Conservation (phyloP, 1,139 yeast species). For the Hansenula anomala region DNA sequence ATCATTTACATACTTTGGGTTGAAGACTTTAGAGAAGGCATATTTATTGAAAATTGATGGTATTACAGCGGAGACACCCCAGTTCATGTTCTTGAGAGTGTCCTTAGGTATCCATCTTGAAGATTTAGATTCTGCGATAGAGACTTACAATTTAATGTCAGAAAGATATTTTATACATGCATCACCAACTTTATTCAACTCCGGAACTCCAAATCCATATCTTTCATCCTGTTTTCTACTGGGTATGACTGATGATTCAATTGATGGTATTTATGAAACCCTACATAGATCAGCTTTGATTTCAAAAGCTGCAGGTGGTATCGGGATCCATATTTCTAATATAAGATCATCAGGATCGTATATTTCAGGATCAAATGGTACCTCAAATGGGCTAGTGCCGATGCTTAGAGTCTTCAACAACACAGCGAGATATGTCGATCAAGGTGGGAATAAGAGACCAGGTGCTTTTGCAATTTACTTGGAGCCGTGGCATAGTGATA, state of each 20-base stretch:
- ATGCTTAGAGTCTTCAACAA: conserved; percentile 87
- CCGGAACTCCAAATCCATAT: conserved; percentile 82
- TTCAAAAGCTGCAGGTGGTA: conserved; percentile 89
- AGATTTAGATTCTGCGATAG: conserved; percentile 64
- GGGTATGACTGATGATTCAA: conserved; percentile 85
- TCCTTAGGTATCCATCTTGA: conserved; percentile 82
- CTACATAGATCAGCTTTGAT: conserved; percentile 81
- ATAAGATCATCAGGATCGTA: conserved; percentile 80
- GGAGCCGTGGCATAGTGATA: conserved; percentile 91
- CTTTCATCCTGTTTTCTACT: conserved; percentile 85
- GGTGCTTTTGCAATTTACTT: conserved; percentile 87
- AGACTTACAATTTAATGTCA: conserved; percentile 82
- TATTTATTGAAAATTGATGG: conserved; percentile 63
- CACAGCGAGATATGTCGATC: conserved; percentile 89
- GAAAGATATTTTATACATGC: conserved; percentile 81
- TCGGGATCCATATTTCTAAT: conserved; percentile 80
- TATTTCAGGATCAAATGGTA: conserved; percentile 86
- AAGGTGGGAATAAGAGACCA: conserved; percentile 91
- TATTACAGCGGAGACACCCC: conserved; percentile 82
- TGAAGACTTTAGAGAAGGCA: conserved; percentile 81
- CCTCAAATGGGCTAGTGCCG: conserved; percentile 86
- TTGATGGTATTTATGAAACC: conserved; percentile 86
- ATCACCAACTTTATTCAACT: conserved; percentile 84
- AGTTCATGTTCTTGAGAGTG: conserved; percentile 84
- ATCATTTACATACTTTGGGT: conserved; percentile 76